Conservation (phyloP, 2,329 filamentous ascomycete species). For the Orbilia quercus region DNA sequence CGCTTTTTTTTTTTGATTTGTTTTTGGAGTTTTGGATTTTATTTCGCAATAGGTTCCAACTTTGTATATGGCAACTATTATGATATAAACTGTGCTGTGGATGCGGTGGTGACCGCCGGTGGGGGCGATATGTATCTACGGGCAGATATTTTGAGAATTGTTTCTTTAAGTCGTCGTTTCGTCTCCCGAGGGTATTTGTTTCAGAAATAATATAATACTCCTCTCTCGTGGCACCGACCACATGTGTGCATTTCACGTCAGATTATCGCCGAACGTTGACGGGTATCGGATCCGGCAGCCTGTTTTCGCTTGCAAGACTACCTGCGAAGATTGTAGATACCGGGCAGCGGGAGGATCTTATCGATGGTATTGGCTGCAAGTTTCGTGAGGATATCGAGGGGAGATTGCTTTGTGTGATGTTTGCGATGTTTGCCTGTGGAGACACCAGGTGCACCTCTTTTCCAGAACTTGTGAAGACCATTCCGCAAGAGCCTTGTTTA, state of each 20-base stretch:
- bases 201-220: too few species aligned
- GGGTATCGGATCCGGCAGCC: constrained; percentile 27
- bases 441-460: too few species aligned
- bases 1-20: neutral
- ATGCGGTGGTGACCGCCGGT: neutral
- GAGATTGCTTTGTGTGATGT: constrained; percentile 21
- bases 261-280: constrained; percentile 42
- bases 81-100: neutral
- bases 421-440: constrained; percentile 27
- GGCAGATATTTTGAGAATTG: constrained; percentile 23
- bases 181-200: constrained; percentile 33
- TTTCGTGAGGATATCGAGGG: constrained; percentile 13
- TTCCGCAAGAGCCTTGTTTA: neutral
- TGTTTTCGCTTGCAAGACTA: constrained; percentile 25
- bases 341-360: constrained; percentile 4
- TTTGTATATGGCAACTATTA: too few species aligned
- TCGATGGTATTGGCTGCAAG: constrained; percentile 5
- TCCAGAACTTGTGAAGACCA: too few species aligned
- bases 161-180: too few species aligned
- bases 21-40: too few species aligned
- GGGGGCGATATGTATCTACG: constrained; percentile 18
- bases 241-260: constrained; percentile 16
- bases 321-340: constrained; percentile 25
- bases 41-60: too few species aligned
- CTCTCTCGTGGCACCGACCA: neutral